Evolutionary conservation across 345 rosid genomes (phyloP).

Genomic region (Pistacia vera): DNA sequence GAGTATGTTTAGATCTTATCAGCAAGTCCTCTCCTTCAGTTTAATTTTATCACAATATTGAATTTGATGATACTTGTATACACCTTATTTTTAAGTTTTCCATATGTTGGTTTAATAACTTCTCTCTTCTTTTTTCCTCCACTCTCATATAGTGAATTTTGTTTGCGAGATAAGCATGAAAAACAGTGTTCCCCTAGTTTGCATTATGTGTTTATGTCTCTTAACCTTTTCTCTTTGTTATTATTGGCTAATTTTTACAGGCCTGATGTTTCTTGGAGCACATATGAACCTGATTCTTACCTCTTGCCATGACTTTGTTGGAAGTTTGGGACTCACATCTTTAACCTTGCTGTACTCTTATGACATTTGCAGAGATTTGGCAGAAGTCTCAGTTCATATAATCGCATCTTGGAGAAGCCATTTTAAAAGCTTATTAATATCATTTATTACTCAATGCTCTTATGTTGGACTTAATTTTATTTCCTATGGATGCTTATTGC

Average conservation of each 20-base stretch:
- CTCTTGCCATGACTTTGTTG: conserved; percentile 92
- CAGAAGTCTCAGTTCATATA: conserved; percentile 36
- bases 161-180: conserved; percentile 1
- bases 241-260: conserved; percentile 65
- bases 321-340: conserved; percentile 99
- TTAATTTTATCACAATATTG: conserved; percentile 16
- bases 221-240: conserved; percentile 53
- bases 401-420: conserved; percentile 30
- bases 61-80: conserved; percentile 8
- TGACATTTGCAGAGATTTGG: conserved; percentile 94
- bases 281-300: conserved; percentile 91
- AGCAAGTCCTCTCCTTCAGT: not conserved
- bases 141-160: not conserved
- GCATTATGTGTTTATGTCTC: conserved; percentile 33
- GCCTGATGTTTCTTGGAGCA: conserved; percentile 95
- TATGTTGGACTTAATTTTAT: conserved; percentile 48
- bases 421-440: conserved; percentile 28
- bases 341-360: conserved; percentile 98
- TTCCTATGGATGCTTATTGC: conserved; percentile 37
- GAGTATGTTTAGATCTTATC: not conserved
- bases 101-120: conserved; percentile 6
- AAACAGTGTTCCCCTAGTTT: conserved; percentile 14
- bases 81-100: not conserved
- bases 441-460: conserved; percentile 34
- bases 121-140: not conserved